A percentile compares a stretch with the other conserved stretches of the same genome.
Conservation (phyloP, 2,329 filamentous ascomycete species). For the Trichoderma koningiopsis region DNA sequence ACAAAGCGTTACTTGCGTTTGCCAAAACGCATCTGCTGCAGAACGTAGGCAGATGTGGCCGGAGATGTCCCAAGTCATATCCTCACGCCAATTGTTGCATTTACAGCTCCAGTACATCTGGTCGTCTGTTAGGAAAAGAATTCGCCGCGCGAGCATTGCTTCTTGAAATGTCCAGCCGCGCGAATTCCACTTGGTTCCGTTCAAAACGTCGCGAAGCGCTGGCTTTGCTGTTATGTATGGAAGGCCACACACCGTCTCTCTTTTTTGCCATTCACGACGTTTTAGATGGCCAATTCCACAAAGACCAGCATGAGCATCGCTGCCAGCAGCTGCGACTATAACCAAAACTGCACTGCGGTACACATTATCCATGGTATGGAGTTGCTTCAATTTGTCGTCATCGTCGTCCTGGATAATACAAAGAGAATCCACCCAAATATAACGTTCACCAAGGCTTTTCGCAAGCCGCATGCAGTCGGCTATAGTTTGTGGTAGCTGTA, state of each 20-base stretch:
- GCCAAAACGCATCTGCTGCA: background rate
- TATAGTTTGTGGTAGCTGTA: background rate
- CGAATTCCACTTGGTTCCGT: background rate
- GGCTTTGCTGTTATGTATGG: background rate
- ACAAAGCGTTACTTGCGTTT: background rate
- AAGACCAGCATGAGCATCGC: background rate
- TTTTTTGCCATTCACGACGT: background rate
- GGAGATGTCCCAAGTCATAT: background rate
- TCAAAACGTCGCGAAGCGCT: background rate
- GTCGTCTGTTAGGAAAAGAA: background rate
- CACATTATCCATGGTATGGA: background rate
- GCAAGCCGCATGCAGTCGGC: background rate
- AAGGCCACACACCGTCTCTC: background rate
- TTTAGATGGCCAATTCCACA: background rate
- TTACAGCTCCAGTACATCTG: background rate
- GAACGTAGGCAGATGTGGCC: background rate
- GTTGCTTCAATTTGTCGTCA: background rate
- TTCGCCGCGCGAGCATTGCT: background rate
- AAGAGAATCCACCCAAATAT: background rate
- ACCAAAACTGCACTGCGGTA: background rate
- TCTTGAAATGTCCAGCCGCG: background rate
- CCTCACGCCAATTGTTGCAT: background rate
- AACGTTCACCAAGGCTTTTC: background rate
- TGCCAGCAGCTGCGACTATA: background rate
- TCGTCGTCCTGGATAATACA: background rate